Evolutionary conservation across 805 yeast genomes (phyloP).

Genomic region (Limtongia smithiae): DNA sequence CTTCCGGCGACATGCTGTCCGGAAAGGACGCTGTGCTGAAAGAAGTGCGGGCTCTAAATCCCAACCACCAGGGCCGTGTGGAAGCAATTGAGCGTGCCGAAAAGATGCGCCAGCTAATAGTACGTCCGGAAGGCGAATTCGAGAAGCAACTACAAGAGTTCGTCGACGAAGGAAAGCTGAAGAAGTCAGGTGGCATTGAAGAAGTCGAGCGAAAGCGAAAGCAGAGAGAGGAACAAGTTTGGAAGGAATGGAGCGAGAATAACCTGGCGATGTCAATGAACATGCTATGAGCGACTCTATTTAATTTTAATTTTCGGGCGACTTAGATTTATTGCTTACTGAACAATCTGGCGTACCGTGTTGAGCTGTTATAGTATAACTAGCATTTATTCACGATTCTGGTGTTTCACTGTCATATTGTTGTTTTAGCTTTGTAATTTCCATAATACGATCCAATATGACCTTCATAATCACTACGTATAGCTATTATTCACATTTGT

Average conservation of each 20-base stretch:
- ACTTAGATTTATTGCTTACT: too few species aligned
- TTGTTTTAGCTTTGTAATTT: too few species aligned
- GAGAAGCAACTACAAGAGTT: constrained; percentile 82
- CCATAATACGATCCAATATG: too few species aligned
- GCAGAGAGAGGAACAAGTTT: constrained; percentile 65
- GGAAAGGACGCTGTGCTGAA: constrained; percentile 63
- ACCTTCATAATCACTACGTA: too few species aligned
- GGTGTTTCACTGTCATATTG: too few species aligned
- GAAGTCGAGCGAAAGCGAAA: constrained; percentile 71
- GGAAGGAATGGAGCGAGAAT: constrained; percentile 42
- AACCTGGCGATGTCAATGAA: neutral
- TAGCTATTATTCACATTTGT: too few species aligned
- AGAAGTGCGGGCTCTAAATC: constrained; percentile 74
- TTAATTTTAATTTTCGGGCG: too few species aligned
- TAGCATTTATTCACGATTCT: too few species aligned
- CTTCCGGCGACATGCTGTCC: constrained; percentile 42
- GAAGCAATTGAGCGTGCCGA: constrained; percentile 91
- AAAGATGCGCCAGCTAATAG: constrained; percentile 68
- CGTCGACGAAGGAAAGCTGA: constrained; percentile 72
- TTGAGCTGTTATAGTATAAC: too few species aligned
- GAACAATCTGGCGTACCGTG: too few species aligned
- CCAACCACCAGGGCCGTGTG: constrained; percentile 78
- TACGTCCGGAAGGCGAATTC: constrained; percentile 59
- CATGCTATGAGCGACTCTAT: too few species aligned
- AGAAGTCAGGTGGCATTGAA: constrained; percentile 83